phyloP scores from a whole-genome alignment of 2,329 filamentous ascomycete genomes.

The Pyrenophora tritici-repentis region DNA sequence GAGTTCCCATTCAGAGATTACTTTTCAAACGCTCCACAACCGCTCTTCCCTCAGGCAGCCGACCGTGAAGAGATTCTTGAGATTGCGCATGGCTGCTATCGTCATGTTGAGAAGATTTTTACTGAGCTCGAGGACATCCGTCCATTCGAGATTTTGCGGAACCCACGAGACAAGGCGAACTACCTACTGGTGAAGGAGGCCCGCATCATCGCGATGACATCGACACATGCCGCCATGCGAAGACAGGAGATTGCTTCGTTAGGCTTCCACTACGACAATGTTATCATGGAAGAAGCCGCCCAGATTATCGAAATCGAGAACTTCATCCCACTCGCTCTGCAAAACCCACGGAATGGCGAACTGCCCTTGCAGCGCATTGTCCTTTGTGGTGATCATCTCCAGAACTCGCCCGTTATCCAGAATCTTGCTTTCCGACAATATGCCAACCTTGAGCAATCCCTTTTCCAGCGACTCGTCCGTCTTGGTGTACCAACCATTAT shows the following conservation, averaged over 20 bases:
- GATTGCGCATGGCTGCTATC: conserved; percentile 81
- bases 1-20: conserved; percentile 88
- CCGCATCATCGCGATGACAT: conserved; percentile 98
- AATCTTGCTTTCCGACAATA: conserved; percentile 93
- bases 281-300: conserved; percentile 97
- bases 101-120: conserved; percentile 88
- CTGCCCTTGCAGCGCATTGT: conserved; percentile 84
- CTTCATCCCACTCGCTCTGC: conserved; percentile 92
- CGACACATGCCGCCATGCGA: conserved; percentile 94
- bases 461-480: conserved; percentile 89
- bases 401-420: conserved; percentile 95
- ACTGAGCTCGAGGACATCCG: conserved; percentile 89
- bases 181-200: conserved; percentile 95
- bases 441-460: conserved; percentile 91
- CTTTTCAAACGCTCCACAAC: conserved; percentile 85
- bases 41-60: conserved; percentile 72
- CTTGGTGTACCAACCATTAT: conserved; percentile 89
- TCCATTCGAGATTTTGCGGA: conserved; percentile 91
- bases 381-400: conserved; percentile 91
- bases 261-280: conserved; percentile 97
- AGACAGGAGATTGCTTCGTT: conserved; percentile 85
- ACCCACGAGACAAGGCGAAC: conserved; percentile 90
- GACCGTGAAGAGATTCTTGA: conserved; percentile 73
- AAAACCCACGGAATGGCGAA: conserved; percentile 75
- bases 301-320: conserved; percentile 98